Evolutionary conservation across 202 grass and related monocot species (phyloP).

Genomic region (Schoenoplectus triqueter): DNA sequence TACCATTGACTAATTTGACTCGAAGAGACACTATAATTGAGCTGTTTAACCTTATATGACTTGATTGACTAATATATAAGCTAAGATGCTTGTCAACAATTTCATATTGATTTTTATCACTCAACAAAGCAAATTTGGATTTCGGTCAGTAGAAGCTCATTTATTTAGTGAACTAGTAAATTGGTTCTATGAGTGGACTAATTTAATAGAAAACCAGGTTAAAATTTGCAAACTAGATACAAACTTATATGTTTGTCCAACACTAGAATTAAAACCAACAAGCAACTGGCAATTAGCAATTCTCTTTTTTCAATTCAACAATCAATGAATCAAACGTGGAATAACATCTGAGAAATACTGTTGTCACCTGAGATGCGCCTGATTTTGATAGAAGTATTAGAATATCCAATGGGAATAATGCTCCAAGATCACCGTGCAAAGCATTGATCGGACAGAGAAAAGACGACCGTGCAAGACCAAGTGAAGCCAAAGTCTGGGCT

Average conservation of each 20-base stretch:
- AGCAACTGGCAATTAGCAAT: neutral
- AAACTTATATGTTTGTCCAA: neutral
- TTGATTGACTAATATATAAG: neutral
- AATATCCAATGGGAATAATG: constrained; percentile 77
- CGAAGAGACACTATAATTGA: constrained; percentile 5
- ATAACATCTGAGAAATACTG: neutral
- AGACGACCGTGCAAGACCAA: constrained; percentile 67
- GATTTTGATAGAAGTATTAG: constrained; percentile 94
- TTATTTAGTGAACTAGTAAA: neutral
- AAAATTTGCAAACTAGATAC: neutral
- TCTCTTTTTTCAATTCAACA: neutral
- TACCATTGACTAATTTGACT: constrained; percentile 4
- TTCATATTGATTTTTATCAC: neutral
- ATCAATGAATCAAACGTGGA: neutral
- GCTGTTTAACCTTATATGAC: neutral
- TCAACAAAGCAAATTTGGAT: neutral
- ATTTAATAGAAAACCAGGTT: neutral
- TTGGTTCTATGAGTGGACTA: neutral
- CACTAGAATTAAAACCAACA: neutral
- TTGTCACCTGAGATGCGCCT: constrained; percentile 64
- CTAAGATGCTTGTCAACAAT: too few species aligned
- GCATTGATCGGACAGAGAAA: constrained; percentile 89
- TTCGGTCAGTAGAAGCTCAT: neutral
- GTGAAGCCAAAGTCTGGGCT: constrained; percentile 88
- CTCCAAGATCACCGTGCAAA: constrained; percentile 94